phyloP scores from a whole-genome alignment of 31 red algal species.

The Asparagopsis taxiformis region DNA sequence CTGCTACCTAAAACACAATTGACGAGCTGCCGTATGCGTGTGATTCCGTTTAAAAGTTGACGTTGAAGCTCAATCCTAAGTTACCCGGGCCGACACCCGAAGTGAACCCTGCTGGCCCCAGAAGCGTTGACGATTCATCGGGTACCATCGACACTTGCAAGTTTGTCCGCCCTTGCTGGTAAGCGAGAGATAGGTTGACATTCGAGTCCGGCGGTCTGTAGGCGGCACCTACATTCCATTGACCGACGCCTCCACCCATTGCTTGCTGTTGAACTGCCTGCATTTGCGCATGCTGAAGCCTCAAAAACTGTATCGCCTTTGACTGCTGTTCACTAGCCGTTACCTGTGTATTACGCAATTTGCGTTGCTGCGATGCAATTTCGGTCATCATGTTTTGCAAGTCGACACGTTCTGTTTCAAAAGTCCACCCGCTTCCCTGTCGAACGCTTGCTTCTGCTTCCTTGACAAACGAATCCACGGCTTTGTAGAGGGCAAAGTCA shows the following conservation, averaged over 20 bases:
- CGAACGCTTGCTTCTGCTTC: conserved; percentile 70
- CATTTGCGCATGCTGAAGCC: conserved; percentile 96
- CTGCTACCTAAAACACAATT: background rate
- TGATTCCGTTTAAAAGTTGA: conserved; percentile 58
- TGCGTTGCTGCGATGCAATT: conserved; percentile 70
- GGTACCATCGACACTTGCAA: conserved; percentile 87
- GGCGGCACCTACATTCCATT: conserved; percentile 87
- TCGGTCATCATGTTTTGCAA: conserved; percentile 84
- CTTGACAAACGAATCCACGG: conserved; percentile 69
- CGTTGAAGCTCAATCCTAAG: conserved; percentile 88
- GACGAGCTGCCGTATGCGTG: background rate
- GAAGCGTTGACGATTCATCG: conserved; percentile 73
- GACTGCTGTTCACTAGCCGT: conserved; percentile 72
- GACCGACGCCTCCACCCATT: conserved; percentile 77
- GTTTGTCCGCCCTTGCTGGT: conserved; percentile 79
- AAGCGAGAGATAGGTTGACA: conserved; percentile 81
- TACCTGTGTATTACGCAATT: conserved; percentile 65
- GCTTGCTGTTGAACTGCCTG: conserved; percentile 87
- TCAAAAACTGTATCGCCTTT: conserved; percentile 86
- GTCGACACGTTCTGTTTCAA: conserved; percentile 69
- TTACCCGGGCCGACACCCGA: conserved; percentile 83
- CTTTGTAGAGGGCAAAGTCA: conserved; percentile 83
- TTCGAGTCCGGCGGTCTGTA: conserved; percentile 95
- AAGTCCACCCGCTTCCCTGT: conserved; percentile 66
- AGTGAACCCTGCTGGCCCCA: conserved; percentile 87